Evolutionary conservation across 225 moss, liverwort and hornwort genomes (phyloP).

Genomic region (Bryoerythrophyllum caledonicum): DNA sequence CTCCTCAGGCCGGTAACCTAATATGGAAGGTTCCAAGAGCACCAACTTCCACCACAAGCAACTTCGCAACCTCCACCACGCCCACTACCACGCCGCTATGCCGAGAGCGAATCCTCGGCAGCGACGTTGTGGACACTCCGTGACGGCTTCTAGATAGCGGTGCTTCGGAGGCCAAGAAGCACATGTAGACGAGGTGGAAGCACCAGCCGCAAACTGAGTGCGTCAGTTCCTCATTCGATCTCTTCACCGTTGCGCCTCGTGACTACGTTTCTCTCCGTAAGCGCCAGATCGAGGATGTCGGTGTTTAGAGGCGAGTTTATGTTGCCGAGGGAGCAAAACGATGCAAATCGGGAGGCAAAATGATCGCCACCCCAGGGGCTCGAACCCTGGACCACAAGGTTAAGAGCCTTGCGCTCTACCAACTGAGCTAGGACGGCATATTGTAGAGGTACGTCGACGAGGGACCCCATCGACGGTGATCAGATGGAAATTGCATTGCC

Average conservation of each 20-base stretch:
- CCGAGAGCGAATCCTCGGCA: too few relatives aligned
- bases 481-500: too few relatives aligned
- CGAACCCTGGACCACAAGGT: conserved; percentile 17
- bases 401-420: conserved; percentile 18
- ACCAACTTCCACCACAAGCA: too few relatives aligned
- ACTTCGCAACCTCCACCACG: too few relatives aligned
- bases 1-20: too few relatives aligned
- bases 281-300: not conserved
- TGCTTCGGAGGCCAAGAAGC: too few relatives aligned
- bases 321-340: not conserved
- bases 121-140: too few relatives aligned
- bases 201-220: conserved; percentile 10
- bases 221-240: conserved; percentile 16
- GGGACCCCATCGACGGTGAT: not conserved
- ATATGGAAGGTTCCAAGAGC: too few relatives aligned
- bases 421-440: conserved; percentile 5
- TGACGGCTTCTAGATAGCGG: too few relatives aligned
- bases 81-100: too few relatives aligned
- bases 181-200: too few relatives aligned
- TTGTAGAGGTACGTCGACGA: fast-evolving
- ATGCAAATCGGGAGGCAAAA: not conserved
- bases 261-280: not conserved
- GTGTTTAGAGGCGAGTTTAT: not conserved
- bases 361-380: not conserved
- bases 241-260: conserved; percentile 23